These are phyloP conservation scores for Exophiala sideris DNA, from an alignment of 2,329 filamentous ascomycete genomes.

Conservation along the genomic window DNA sequence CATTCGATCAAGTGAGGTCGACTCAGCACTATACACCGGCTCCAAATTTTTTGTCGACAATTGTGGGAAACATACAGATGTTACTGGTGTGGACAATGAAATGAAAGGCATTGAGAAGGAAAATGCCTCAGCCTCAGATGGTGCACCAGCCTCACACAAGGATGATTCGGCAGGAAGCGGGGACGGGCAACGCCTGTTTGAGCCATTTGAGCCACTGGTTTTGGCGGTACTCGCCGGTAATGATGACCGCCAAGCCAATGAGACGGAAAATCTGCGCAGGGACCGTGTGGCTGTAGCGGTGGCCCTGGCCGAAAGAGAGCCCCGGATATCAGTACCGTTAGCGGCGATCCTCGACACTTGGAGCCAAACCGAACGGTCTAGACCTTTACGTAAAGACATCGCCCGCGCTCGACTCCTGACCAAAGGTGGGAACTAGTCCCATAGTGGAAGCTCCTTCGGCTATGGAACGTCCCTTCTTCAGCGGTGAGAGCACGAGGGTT, in stretches of 20 bases:
- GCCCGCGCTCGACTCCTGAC: conserved; percentile 12
- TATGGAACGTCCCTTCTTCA: not conserved
- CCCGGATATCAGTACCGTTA: conserved; percentile 12
- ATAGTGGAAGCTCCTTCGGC: not conserved
- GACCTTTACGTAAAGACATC: conserved; percentile 28
- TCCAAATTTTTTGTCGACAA: conserved; percentile 21
- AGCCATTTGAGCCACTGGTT: conserved; percentile 22
- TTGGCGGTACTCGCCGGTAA: conserved; percentile 18
- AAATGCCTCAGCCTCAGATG: conserved; percentile 19
- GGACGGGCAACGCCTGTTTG: conserved; percentile 1
- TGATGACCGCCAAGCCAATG: conserved; percentile 14
- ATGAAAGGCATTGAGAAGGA: conserved; percentile 6
- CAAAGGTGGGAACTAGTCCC: not conserved
- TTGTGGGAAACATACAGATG: not conserved
- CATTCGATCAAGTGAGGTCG: conserved; percentile 11
- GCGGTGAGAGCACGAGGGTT: not conserved
- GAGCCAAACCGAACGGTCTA: conserved; percentile 40
- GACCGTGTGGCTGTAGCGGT: conserved; percentile 24
- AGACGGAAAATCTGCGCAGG: conserved; percentile 21
- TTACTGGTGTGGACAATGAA: conserved; percentile 5
- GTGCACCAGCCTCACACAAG: conserved; percentile 10
- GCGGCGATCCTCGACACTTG: conserved; percentile 33
- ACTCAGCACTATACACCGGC: conserved; percentile 21
- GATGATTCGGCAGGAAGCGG: not conserved
- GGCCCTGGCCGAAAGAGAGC: conserved; percentile 15